Evolutionary conservation across 2,329 filamentous ascomycete genomes (phyloP).

Genomic region (Fusarium sp.): DNA sequence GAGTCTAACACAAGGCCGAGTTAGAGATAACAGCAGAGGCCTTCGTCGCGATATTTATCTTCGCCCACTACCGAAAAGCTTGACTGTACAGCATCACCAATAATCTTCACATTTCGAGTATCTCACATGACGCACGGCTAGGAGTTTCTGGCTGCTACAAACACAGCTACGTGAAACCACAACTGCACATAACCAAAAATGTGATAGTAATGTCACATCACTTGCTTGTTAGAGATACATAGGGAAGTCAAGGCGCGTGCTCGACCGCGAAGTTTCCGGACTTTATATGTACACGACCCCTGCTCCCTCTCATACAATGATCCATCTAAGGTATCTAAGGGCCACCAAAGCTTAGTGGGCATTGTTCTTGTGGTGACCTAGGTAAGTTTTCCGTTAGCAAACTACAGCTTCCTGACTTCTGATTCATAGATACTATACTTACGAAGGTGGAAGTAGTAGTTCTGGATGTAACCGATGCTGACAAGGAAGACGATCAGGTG

Average conservation of each 20-base stretch:
- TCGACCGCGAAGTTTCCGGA: conserved; percentile 54
- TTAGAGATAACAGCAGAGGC: neutral
- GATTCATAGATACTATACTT: conserved; percentile 70
- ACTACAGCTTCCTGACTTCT: neutral
- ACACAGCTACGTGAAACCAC: neutral
- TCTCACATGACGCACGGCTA: neutral
- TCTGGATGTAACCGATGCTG: conserved; percentile 90
- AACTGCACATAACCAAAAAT: conserved; percentile 12
- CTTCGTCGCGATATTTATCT: neutral
- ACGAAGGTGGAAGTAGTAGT: conserved; percentile 99
- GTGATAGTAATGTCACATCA: conserved; percentile 47
- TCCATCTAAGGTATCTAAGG: conserved; percentile 40
- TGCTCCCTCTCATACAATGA: conserved; percentile 45
- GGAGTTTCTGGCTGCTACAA: neutral
- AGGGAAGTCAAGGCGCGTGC: conserved; percentile 55
- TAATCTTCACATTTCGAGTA: neutral
- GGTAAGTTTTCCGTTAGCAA: conserved; percentile 34
- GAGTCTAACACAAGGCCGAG: neutral
- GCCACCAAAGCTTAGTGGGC: conserved; percentile 77
- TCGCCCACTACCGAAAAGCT: neutral
- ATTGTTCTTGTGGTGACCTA: conserved; percentile 99
- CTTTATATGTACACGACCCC: conserved; percentile 60
- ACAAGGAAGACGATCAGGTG: conserved; percentile 86
- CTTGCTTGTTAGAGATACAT: conserved; percentile 52
- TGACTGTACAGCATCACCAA: neutral